These are phyloP conservation scores for Paramecium pentaurelia DNA, from an alignment of 73 alveolate genomes.

Conservation along the genomic window DNA sequence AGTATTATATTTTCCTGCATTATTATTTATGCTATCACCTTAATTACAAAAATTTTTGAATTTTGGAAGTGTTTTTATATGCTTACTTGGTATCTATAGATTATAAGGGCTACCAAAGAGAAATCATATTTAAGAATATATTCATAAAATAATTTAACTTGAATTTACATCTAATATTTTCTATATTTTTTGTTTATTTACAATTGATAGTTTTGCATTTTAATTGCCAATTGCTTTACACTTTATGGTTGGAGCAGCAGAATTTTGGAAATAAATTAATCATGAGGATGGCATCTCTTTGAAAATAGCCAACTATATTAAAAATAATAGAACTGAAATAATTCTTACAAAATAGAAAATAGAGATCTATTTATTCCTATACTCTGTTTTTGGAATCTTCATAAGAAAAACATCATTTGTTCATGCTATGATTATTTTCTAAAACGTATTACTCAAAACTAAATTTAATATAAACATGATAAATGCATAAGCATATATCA, in stretches of 20 bases:
- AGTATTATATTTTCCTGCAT: constrained; percentile 14
- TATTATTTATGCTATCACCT: neutral
- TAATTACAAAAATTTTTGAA: neutral
- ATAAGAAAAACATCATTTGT: neutral
- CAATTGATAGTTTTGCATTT: neutral
- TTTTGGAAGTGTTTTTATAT: neutral
- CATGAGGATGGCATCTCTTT: neutral
- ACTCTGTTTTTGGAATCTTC: neutral
- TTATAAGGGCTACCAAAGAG: neutral
- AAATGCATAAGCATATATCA: neutral
- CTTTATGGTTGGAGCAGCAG: constrained; percentile 22
- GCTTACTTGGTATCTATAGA: neutral
- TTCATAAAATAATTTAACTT: neutral
- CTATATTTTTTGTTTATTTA: neutral
- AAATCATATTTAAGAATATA: neutral
- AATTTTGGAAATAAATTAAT: neutral
- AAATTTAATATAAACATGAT: neutral
- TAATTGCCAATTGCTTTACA: constrained; percentile 14
- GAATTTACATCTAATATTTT: constrained; percentile 28
- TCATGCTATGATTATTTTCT: neutral
- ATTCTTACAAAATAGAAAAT: neutral
- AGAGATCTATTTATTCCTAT: neutral
- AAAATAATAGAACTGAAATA: neutral
- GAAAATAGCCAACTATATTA: neutral
- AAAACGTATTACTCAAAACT: neutral